Conservation (phyloP, 139 green algal species). For the Pseudopediastrum boryanum region DNA sequence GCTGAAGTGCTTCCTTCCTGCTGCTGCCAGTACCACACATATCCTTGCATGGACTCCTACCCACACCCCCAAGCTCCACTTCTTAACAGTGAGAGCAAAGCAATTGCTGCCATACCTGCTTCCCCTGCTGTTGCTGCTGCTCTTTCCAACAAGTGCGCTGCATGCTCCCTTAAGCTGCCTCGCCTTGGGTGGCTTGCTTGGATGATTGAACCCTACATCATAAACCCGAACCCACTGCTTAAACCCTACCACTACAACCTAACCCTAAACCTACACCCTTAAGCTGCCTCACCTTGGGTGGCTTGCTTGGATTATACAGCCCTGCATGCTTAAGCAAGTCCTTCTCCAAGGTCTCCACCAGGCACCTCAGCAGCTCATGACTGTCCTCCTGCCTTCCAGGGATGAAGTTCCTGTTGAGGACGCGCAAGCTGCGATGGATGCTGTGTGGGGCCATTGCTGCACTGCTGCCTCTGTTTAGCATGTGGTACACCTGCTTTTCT, state of each 20-base stretch:
- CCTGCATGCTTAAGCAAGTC: conserved; percentile 29
- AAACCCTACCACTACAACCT: conserved; percentile 84
- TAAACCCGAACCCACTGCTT: conserved; percentile 47
- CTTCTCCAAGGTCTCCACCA: conserved; percentile 75
- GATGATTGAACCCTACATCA: conserved; percentile 21
- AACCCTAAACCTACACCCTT: too few relatives aligned
- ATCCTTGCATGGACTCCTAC: too few relatives aligned
- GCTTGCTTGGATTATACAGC: conserved; percentile 29
- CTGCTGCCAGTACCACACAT: too few relatives aligned
- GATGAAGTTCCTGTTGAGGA: conserved; percentile 21
- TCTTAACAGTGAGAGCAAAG: too few relatives aligned
- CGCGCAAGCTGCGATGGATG: conserved; percentile 1
- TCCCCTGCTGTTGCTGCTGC: not conserved
- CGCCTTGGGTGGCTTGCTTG: conserved; percentile 38
- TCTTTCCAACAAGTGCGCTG: too few relatives aligned
- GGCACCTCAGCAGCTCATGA: conserved; percentile 81
- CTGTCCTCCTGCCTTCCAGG: conserved; percentile 75
- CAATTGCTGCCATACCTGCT: too few relatives aligned
- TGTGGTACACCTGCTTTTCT: conserved; percentile 13
- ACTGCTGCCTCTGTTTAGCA: not conserved
- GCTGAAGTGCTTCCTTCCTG: not conserved
- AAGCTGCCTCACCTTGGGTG: conserved; percentile 37
- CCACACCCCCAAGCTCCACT: too few relatives aligned
- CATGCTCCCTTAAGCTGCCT: too few relatives aligned
- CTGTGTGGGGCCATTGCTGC: conserved; percentile 5